Evolutionary conservation across 441 rosid species (phyloP).

Genomic region (Populus trichocarpa): DNA sequence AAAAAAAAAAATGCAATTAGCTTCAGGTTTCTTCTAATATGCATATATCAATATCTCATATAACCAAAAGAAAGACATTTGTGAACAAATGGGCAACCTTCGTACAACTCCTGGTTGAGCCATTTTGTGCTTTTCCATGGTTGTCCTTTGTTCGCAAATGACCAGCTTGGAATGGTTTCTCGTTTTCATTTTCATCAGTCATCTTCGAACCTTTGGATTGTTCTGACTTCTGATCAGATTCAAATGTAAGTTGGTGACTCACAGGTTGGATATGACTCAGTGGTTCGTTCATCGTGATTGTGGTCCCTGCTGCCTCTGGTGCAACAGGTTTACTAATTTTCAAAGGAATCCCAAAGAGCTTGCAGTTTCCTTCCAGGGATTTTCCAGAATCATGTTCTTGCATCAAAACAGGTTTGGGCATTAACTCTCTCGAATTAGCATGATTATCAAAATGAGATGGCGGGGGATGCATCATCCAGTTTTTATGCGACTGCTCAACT

Average conservation of each 20-base stretch:
- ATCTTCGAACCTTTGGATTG: slow-evolving; percentile 48
- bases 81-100: slow-evolving; percentile 38
- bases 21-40: neutral
- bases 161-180: slow-evolving; percentile 35
- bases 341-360: slow-evolving; percentile 87
- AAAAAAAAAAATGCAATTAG: neutral
- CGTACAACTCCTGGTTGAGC: slow-evolving; percentile 76
- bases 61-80: neutral
- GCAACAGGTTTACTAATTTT: slow-evolving; percentile 35
- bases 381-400: slow-evolving; percentile 48
- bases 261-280: slow-evolving; percentile 17
- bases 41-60: neutral
- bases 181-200: slow-evolving; percentile 50
- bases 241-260: slow-evolving; percentile 33
- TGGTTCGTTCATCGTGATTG: slow-evolving; percentile 29
- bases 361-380: slow-evolving; percentile 59
- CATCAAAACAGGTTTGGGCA: slow-evolving; percentile 24
- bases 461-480: slow-evolving; percentile 67
- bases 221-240: slow-evolving; percentile 43
- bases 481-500: slow-evolving; percentile 50
- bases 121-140: slow-evolving; percentile 39
- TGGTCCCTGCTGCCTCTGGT: slow-evolving; percentile 33
- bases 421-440: slow-evolving; percentile 42
- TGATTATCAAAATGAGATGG: slow-evolving; percentile 45
- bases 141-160: slow-evolving; percentile 41